These are phyloP conservation scores for Hypocrella siamensis DNA, from an alignment of 2,329 filamentous ascomycete species.

Conservation along the genomic window DNA sequence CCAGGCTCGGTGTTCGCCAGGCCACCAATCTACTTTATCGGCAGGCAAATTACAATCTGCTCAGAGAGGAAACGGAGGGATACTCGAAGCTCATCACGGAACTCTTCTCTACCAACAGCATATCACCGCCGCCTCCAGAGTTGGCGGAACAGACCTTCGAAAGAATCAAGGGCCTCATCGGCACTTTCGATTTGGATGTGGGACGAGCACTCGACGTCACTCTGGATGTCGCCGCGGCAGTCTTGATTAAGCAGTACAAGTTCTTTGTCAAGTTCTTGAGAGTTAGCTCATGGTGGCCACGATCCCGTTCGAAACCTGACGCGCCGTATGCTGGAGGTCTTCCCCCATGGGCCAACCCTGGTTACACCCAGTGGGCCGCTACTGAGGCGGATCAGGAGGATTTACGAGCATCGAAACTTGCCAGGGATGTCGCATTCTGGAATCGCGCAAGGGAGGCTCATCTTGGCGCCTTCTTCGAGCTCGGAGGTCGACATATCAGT, in stretches of 20 bases:
- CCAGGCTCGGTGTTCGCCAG: conserved; percentile 69
- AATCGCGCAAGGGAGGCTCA: conserved; percentile 58
- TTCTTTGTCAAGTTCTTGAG: conserved; percentile 92
- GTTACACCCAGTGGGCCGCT: conserved; percentile 44
- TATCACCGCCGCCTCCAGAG: conserved; percentile 56
- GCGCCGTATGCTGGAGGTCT: conserved; percentile 42
- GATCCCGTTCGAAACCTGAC: conserved; percentile 31
- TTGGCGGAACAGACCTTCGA: conserved; percentile 78
- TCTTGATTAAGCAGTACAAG: conserved; percentile 79
- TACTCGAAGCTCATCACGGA: conserved; percentile 95
- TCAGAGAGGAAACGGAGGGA: conserved; percentile 90
- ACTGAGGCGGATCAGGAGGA: conserved; percentile 53
- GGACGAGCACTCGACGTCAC: conserved; percentile 89
- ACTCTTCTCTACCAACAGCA: conserved; percentile 75
- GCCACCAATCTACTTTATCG: conserved; percentile 88
- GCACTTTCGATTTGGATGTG: conserved; percentile 92
- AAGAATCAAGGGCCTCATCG: conserved; percentile 83
- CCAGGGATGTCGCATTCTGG: conserved; percentile 71
- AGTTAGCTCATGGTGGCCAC: conserved; percentile 94
- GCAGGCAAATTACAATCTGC: conserved; percentile 89
- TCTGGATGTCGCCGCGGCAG: conserved; percentile 84
- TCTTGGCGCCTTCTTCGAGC: conserved; percentile 75
- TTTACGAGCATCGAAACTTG: conserved; percentile 38
- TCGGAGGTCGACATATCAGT: conserved; percentile 56
- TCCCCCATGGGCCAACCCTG: conserved; percentile 74